Evolutionary conservation across 1,284 basidiomycete genomes (phyloP).

Genomic region (Tilletia setariae): DNA sequence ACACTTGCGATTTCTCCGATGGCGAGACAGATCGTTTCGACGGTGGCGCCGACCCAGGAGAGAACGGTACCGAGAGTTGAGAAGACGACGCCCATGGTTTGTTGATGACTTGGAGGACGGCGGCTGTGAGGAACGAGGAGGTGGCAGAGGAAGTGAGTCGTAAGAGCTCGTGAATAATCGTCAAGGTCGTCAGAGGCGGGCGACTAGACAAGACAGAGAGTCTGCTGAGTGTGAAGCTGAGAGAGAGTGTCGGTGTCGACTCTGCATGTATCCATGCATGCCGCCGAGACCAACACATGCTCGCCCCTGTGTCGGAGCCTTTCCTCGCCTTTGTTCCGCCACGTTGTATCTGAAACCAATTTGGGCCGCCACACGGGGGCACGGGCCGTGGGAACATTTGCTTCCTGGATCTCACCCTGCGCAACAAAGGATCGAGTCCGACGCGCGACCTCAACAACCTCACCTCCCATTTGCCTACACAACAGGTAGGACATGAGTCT

Average conservation of each 20-base stretch:
- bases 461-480: too few relatives aligned
- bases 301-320: neutral
- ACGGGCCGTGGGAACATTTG: too few relatives aligned
- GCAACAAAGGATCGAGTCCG: too few relatives aligned
- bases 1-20: conserved; percentile 39
- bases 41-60: conserved; percentile 35
- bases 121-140: neutral
- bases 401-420: too few relatives aligned
- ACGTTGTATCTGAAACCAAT: too few relatives aligned
- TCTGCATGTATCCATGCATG: too few relatives aligned
- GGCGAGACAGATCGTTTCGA: conserved; percentile 33
- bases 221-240: too few relatives aligned
- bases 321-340: too few relatives aligned
- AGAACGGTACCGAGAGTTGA: conserved; percentile 36
- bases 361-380: too few relatives aligned
- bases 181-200: neutral
- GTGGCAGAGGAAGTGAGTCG: neutral
- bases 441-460: too few relatives aligned
- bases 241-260: too few relatives aligned
- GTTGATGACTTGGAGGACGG: neutral
- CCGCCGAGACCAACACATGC: neutral
- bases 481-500: too few relatives aligned
- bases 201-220: neutral
- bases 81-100: conserved; percentile 37
- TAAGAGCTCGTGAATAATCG: neutral